Evolutionary conservation across 208 protist species (phyloP).

Genomic region (Leishmania lainsoni): DNA sequence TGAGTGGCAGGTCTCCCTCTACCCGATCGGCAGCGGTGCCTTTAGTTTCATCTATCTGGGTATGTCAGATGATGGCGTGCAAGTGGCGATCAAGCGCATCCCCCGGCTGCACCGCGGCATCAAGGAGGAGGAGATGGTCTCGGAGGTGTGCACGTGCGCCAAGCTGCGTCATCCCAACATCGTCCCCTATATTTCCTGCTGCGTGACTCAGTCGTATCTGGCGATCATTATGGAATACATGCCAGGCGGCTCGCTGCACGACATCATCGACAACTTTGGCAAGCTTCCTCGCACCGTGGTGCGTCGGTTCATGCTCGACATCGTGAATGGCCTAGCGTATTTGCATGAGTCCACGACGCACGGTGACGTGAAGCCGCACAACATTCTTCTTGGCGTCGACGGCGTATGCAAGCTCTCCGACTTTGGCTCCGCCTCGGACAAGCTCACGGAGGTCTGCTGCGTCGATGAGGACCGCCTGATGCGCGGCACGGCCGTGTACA

Average conservation of each 20-base stretch:
- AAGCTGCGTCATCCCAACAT: constrained; percentile 79
- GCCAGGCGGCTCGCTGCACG: constrained; percentile 74
- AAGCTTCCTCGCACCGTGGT: constrained; percentile 51
- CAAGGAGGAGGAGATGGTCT: constrained; percentile 61
- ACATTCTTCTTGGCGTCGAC: constrained; percentile 80
- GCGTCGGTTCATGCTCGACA: constrained; percentile 76
- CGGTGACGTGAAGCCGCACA: constrained; percentile 89
- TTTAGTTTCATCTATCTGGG: constrained; percentile 78
- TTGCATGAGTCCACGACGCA: constrained; percentile 81
- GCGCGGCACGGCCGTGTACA: constrained; percentile 82
- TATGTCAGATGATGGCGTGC: constrained; percentile 67
- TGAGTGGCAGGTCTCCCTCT: constrained; percentile 65
- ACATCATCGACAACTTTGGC: constrained; percentile 76
- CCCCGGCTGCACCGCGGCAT: constrained; percentile 60
- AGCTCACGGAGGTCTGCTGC: constrained; percentile 29
- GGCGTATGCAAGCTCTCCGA: constrained; percentile 88
- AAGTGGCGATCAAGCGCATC: constrained; percentile 87
- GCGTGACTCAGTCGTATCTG: constrained; percentile 59
- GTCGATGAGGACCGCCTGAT: constrained; percentile 54
- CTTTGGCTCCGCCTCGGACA: constrained; percentile 81
- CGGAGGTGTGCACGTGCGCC: constrained; percentile 63
- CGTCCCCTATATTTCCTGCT: constrained; percentile 77
- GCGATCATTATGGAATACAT: constrained; percentile 90
- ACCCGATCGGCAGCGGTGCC: constrained; percentile 65
- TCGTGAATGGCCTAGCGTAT: constrained; percentile 76